Percentiles rank a stretch among this genome's conserved stretches.
Conservation (phyloP, 2,329 filamentous ascomycete species). For the Stagonosporopsis tanaceti region DNA sequence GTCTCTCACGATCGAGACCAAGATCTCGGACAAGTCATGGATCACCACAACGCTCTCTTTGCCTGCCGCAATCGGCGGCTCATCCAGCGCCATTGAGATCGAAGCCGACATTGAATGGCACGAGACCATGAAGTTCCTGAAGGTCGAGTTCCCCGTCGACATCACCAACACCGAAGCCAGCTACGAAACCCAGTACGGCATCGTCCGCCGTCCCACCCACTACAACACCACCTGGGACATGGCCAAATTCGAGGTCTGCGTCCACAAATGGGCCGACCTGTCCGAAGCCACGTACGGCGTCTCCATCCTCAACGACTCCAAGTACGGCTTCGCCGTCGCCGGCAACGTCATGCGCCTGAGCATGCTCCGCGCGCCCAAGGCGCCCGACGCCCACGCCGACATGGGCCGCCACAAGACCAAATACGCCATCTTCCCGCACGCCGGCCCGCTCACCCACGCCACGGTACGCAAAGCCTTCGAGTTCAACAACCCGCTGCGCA, state of each 20-base stretch:
- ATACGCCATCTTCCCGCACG: conserved; percentile 89
- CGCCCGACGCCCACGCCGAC: conserved; percentile 90
- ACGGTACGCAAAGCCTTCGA: conserved; percentile 87
- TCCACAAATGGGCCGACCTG: conserved; percentile 91
- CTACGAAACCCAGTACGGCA: conserved; percentile 94
- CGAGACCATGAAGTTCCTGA: conserved; percentile 96
- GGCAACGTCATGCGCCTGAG: conserved; percentile 91
- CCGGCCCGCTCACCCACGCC: conserved; percentile 71
- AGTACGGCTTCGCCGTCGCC: conserved; percentile 92
- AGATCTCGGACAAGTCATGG: conserved; percentile 86
- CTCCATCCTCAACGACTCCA: conserved; percentile 91
- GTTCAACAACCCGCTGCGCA: conserved; percentile 83
- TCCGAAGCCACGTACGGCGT: conserved; percentile 90
- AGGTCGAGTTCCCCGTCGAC: conserved; percentile 96
- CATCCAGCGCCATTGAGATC: conserved; percentile 77
- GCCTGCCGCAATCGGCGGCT: conserved; percentile 69
- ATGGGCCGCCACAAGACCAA: conserved; percentile 90
- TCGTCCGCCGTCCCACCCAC: conserved; percentile 89
- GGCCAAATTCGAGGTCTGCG: conserved; percentile 97
- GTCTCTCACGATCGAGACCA: conserved; percentile 82
- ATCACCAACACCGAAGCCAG: conserved; percentile 89
- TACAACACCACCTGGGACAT: conserved; percentile 99
- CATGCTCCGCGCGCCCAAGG: conserved; percentile 86
- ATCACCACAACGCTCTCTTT: conserved; percentile 87
- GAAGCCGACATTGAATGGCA: conserved; percentile 93